Base-by-base conservation (phyloP, 768 basidiomycete genomes). In the Agaricus subrufescens region DNA sequence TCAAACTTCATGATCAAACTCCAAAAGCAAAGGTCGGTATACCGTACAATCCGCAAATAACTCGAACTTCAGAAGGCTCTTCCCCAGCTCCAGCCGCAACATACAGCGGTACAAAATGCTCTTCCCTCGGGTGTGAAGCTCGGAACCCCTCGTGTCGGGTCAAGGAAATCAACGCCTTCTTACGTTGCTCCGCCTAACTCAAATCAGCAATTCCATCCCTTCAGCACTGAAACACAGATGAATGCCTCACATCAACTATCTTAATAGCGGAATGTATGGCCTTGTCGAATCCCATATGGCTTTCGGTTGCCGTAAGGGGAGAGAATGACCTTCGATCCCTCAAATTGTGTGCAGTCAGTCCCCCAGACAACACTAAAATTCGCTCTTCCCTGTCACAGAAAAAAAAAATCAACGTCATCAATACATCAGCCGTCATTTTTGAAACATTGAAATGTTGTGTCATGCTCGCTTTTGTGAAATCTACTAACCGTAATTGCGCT, bases 41-140 rank as follows among this genome's bases (percentile, higher is more conserved):
- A 3, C 85, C 86, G 61, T 84, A 84, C 50, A 80, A 61, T 31
- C 77, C 80, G 37, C 73, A 69, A 27, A 89, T 54, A 9, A 85
- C 72, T 62, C 68, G 72, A 7, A 75, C 76, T 34, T 73, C 70
- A 1, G 34, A 34, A 34, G 81, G 83, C 5, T 73, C 75, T 43
- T 82, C 85, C 8, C 84, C 85, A 7, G 87, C 90, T 3, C 87
- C 90, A 2, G 83, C 86, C 3, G 86, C 88, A 42, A 91, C 75
- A 65, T 91, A 89, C 14, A 93, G 59, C 9, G 91, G 91, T 14
- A 92, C 74, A 63, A 93, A 89, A 64, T 93, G 91, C 29, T 94
- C 91, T 60, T 84, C 84, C 2, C 86, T 77, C 1, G 90, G 91
- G 62, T 94, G 88, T 27, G 85, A 80, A 0, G 73, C 63, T 3